phyloP scores from a whole-genome alignment of 2,329 filamentous ascomycete genomes.

The Exophiala mesophila region DNA sequence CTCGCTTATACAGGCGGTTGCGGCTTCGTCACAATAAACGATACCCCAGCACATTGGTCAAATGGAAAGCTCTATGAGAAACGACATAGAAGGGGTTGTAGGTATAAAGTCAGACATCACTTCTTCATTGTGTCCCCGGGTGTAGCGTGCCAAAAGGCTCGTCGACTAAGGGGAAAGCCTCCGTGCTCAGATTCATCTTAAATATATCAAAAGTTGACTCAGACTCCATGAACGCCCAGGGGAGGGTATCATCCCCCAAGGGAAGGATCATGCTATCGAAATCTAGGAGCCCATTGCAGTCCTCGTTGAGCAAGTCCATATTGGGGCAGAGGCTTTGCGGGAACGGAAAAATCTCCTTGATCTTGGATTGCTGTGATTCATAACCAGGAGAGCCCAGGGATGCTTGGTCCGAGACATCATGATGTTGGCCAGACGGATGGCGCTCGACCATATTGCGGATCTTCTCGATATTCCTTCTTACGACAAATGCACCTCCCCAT shows the following conservation, averaged over 20 bases:
- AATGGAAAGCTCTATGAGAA: neutral
- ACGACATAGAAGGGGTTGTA: neutral
- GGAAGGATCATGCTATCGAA: neutral
- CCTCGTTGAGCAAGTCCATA: neutral
- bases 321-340: slow-evolving; percentile 1
- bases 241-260: neutral
- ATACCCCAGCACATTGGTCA: no score
- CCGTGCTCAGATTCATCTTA: no score
- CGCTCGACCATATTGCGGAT: slow-evolving; percentile 3
- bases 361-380: neutral
- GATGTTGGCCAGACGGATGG: neutral
- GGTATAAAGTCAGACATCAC: neutral
- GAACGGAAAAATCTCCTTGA: slow-evolving; percentile 3
- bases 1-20: no score
- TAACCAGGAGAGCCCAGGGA: neutral
- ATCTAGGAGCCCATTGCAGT: neutral
- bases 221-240: neutral
- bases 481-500: slow-evolving; percentile 4
- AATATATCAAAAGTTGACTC: slow-evolving; percentile 1
- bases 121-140: neutral
- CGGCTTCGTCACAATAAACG: no score
- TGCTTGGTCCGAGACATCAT: neutral
- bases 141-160: neutral
- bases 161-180: no score
- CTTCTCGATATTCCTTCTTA: slow-evolving; percentile 2